Evolutionary conservation across 179 eudicot genomes (phyloP).

Genomic region (Beta lomatogona): DNA sequence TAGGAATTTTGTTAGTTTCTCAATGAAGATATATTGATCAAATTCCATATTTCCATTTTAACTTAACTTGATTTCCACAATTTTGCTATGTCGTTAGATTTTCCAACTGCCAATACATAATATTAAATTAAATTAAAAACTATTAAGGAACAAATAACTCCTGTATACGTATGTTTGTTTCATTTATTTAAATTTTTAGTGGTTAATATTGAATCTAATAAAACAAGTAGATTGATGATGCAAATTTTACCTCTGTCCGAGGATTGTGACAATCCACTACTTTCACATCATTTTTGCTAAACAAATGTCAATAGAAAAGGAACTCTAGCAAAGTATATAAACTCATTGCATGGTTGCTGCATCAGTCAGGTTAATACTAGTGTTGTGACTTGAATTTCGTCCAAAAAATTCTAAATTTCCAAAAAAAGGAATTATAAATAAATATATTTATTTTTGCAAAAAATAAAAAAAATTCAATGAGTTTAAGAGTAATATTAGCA

Average conservation of each 20-base stretch:
- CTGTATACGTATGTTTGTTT: too few species aligned
- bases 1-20: too few species aligned
- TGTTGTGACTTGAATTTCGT: not conserved
- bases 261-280: slow-evolving; percentile 7
- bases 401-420: not conserved
- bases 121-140: too few species aligned
- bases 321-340: not conserved
- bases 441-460: not conserved
- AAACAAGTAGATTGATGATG: not conserved
- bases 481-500: not conserved
- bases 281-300: not conserved
- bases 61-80: too few species aligned
- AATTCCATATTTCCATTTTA: too few species aligned
- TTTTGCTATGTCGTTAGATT: too few species aligned
- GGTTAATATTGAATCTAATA: not conserved
- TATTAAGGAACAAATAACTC: too few species aligned
- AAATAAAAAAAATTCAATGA: not conserved
- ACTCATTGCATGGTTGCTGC: not conserved
- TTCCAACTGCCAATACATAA: too few species aligned
- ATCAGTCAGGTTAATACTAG: not conserved
- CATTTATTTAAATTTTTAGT: not conserved
- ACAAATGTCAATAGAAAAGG: not conserved
- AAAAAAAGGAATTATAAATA: not conserved
- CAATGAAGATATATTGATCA: too few species aligned
- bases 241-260: not conserved